Percentiles rank a stretch among this genome's conserved stretches.
Conservation (phyloP, 78 protist genomes). For the Guillardia theta region DNA sequence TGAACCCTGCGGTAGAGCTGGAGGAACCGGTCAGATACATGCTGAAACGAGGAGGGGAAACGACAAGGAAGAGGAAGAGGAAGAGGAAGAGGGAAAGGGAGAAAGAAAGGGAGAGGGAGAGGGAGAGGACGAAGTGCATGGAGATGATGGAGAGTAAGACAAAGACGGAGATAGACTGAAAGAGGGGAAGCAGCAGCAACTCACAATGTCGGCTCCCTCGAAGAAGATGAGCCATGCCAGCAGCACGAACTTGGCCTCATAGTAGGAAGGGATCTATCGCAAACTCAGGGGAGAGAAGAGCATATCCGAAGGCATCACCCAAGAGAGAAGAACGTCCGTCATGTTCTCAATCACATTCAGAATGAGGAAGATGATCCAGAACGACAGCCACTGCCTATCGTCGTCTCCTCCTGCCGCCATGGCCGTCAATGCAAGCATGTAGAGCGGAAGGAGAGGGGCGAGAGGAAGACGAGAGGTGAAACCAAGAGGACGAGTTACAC, state of each 20-base stretch:
- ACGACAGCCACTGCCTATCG: neutral
- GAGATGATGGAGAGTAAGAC: no score
- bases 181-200: no score
- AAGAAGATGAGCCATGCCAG: neutral
- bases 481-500: neutral
- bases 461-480: neutral
- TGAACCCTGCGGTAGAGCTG: no score
- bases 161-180: no score
- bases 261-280: neutral
- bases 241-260: neutral
- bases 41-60: no score
- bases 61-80: no score
- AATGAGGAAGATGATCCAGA: conserved; percentile 22
- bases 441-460: neutral
- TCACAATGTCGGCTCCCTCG: neutral
- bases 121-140: no score
- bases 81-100: no score
- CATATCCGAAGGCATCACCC: neutral
- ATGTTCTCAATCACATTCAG: neutral
- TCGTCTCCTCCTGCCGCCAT: neutral
- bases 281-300: neutral
- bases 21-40: no score
- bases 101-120: no score
- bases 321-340: neutral
- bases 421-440: neutral